Base-by-base conservation (phyloP, 495 filamentous ascomycete genomes). In the Hypoxylon crocopeplum region DNA sequence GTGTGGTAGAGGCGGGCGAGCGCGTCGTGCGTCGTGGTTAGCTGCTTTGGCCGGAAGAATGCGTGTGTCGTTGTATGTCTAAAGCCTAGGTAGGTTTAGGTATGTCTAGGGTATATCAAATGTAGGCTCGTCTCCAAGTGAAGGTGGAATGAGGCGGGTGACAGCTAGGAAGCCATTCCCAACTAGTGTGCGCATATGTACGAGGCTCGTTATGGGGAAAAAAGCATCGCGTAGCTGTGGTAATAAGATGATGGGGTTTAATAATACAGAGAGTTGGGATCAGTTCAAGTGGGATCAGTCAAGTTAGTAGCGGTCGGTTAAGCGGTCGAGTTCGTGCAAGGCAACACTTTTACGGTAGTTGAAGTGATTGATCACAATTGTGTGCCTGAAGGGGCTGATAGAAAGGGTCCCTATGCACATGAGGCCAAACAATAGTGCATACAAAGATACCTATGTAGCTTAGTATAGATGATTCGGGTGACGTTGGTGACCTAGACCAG, bases 151-250 rank as follows among this genome's bases (percentile, higher is more conserved):
- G 61, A 55, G 55, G 61, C 54, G 44, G 40, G 55, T 55, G 49
- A 41, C 48, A 58, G 25, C 44, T 48, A 30, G 44, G 61, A 64
- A 59, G 61, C 45, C 55, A 59, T 64, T 55, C 60, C 53, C 60
- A 63, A 42, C 47, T 44, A 41, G 54, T 21, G 2, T 30, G 50
- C 40, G 34, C 49, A 38, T 59, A 52, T 40, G 64, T 52, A 56
- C 58, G 42, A 45, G 32, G 42, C 51, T 60, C 48, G 44, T 37
- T n/a, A 48, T 54, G 44, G 45, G 46, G 53, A 15, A 60, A 15
- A 22, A 15, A 16, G 54, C 17, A 8, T 44, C 55, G 30, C 25
- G 39, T 30, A 32, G 11, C 32, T 16, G 11, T 37, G 39, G 21
- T 56, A 37, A 36, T 48, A 52, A 51, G 50, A 56, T 20, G 38